Evolutionary conservation across 148 eudicot genomes (phyloP).

Genomic region (Silene latifolia): DNA sequence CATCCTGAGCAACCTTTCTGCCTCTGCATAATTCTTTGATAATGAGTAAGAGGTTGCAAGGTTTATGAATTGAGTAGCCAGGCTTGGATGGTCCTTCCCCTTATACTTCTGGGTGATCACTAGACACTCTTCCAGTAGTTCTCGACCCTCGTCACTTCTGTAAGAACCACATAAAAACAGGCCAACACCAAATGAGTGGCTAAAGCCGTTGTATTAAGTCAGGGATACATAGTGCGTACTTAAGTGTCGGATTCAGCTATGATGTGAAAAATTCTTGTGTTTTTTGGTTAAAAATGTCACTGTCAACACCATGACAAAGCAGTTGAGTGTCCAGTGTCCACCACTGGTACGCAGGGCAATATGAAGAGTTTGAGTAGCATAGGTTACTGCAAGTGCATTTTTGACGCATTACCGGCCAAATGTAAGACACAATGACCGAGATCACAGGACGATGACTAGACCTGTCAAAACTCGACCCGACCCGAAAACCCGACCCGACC

Average conservation of each 20-base stretch:
- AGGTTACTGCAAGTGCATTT: too few species aligned
- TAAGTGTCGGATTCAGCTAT: not conserved
- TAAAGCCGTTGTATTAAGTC: not conserved
- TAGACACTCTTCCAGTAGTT: conserved; percentile 72
- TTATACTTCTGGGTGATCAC: conserved; percentile 52
- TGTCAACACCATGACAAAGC: too few species aligned
- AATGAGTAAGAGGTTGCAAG: conserved; percentile 81
- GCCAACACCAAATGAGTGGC: not conserved
- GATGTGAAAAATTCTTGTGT: not conserved
- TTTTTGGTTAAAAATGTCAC: not conserved
- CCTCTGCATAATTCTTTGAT: conserved; percentile 62
- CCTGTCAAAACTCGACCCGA: too few species aligned
- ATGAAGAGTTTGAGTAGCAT: too few species aligned
- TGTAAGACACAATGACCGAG: too few species aligned
- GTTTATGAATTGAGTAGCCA: conserved; percentile 63
- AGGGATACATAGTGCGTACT: not conserved
- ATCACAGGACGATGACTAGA: too few species aligned
- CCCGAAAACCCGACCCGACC: too few species aligned
- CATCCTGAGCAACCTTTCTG: conserved; percentile 69
- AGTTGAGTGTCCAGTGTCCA: too few species aligned
- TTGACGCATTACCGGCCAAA: too few species aligned
- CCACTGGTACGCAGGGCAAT: too few species aligned
- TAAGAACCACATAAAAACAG: conserved; percentile 2
- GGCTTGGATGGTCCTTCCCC: conserved; percentile 76
- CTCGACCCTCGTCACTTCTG: conserved; percentile 77